Conservation (phyloP, 345 rosid species). For the Microcos paniculata region DNA sequence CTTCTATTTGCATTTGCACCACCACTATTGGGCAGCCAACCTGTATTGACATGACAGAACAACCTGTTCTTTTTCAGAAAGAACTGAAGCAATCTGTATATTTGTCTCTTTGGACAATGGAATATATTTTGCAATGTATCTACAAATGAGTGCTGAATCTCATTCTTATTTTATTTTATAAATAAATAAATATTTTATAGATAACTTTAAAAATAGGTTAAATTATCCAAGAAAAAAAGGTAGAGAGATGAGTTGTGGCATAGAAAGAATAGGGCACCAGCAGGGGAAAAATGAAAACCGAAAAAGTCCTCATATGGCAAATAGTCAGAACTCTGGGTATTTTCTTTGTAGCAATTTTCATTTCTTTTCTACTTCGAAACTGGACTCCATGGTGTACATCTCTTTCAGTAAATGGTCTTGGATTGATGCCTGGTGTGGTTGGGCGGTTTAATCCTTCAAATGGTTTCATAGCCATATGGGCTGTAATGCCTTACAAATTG, state of each 20-base stretch:
- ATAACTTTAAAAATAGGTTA: background rate
- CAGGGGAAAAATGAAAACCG: background rate
- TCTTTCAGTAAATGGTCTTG: constrained; percentile 81
- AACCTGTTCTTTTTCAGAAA: background rate
- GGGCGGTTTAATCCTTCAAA: constrained; percentile 78
- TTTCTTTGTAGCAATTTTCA: background rate
- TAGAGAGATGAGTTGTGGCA: background rate
- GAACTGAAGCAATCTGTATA: background rate
- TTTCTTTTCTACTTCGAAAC: constrained; percentile 1
- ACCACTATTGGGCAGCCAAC: background rate
- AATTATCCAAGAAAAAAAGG: too few species aligned
- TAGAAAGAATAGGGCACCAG: background rate
- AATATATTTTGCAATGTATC: constrained; percentile 1
- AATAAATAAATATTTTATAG: background rate
- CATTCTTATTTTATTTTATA: background rate
- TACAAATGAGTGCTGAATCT: background rate
- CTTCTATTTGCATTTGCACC: constrained; percentile 13
- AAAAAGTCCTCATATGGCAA: background rate
- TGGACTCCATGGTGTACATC: constrained; percentile 12
- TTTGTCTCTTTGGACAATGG: background rate
- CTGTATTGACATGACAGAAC: background rate
- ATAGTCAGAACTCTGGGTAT: constrained; percentile 25
- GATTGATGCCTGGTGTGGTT: constrained; percentile 88
- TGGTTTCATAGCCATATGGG: constrained; percentile 88
- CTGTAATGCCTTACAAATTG: constrained; percentile 90